These are phyloP conservation scores for Amesomyces nigricolor DNA, from an alignment of 2,329 filamentous ascomycete genomes.

Conservation along the genomic window DNA sequence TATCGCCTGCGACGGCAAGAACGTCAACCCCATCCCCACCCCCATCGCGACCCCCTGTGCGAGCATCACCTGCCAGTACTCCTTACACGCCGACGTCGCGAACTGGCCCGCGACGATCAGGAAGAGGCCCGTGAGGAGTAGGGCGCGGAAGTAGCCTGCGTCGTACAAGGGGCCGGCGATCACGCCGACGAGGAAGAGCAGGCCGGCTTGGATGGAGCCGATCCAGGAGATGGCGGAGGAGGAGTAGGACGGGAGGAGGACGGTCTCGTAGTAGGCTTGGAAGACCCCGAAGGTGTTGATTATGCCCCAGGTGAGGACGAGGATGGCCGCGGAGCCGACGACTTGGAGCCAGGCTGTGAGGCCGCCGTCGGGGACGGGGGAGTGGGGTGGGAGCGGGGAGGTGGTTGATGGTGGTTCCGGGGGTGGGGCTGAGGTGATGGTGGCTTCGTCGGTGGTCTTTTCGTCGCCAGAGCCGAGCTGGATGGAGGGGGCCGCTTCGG, in stretches of 20 bases:
- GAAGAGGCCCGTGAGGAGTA: conserved; percentile 37
- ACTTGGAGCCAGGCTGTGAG: conserved; percentile 51
- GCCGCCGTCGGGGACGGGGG: conserved; percentile 41
- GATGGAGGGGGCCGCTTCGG: conserved; percentile 10
- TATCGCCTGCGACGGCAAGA: conserved; percentile 30
- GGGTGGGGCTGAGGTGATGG: not conserved
- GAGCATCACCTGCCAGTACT: conserved; percentile 42
- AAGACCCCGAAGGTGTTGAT: conserved; percentile 50
- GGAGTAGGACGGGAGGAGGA: conserved; percentile 31
- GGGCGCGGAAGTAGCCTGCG: conserved; percentile 42
- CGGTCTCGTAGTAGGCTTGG: conserved; percentile 45
- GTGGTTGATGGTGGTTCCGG: not conserved
- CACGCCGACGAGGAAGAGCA: conserved; percentile 46
- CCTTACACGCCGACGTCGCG: conserved; percentile 40
- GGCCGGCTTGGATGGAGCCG: conserved; percentile 46
- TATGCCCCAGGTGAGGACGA: conserved; percentile 54
- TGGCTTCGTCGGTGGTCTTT: not conserved
- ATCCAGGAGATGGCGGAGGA: conserved; percentile 47
- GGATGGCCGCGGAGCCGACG: conserved; percentile 45
- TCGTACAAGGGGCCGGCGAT: conserved; percentile 47
- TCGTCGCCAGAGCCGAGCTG: not conserved
- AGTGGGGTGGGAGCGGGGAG: not conserved
- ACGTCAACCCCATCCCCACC: conserved; percentile 39
- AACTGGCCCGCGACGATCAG: conserved; percentile 38
- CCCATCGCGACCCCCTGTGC: conserved; percentile 43